Percentiles rank a stretch among this genome's conserved stretches.
These are phyloP conservation scores for Globisporangium paddicum DNA, from an alignment of 352 stramenopile species.

Conservation along the genomic window DNA sequence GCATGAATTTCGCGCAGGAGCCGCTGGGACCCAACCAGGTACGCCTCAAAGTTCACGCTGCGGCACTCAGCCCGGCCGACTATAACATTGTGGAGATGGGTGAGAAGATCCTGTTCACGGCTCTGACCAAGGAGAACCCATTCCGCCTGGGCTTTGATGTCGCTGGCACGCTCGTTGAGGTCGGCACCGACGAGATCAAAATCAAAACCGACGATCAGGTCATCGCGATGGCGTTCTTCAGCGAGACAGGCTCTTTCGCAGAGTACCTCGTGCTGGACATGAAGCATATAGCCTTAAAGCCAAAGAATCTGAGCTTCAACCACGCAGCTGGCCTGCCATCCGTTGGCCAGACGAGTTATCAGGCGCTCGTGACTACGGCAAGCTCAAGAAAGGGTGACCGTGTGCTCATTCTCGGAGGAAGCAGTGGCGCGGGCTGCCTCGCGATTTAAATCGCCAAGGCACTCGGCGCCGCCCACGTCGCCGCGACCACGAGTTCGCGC, in stretches of 20 bases:
- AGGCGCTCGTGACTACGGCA: background rate
- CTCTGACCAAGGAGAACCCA: too few species aligned
- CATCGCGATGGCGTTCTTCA: too few species aligned
- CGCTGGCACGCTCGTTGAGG: too few species aligned
- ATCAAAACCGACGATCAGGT: too few species aligned
- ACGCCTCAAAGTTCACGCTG: too few species aligned
- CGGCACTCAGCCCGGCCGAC: too few species aligned
- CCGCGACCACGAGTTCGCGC: slow-evolving; percentile 52
- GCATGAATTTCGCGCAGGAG: too few species aligned
- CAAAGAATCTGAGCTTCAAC: background rate
- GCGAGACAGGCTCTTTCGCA: background rate
- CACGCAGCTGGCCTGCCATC: background rate
- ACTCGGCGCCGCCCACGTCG: slow-evolving; percentile 32
- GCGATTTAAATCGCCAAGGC: slow-evolving; percentile 62
- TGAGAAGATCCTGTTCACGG: too few species aligned
- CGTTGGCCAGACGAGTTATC: background rate
- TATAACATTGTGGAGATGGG: too few species aligned
- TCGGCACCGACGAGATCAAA: too few species aligned
- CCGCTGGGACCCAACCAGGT: too few species aligned
- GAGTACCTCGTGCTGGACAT: background rate
- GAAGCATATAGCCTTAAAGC: background rate
- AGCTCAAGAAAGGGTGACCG: background rate
- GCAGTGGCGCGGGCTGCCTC: slow-evolving; percentile 51
- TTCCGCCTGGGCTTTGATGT: too few species aligned
- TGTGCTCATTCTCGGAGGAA: slow-evolving; percentile 59